Evolutionary conservation across 225 moss, liverwort and hornwort species (phyloP).

Genomic region (Antitrichia curtipendula): DNA sequence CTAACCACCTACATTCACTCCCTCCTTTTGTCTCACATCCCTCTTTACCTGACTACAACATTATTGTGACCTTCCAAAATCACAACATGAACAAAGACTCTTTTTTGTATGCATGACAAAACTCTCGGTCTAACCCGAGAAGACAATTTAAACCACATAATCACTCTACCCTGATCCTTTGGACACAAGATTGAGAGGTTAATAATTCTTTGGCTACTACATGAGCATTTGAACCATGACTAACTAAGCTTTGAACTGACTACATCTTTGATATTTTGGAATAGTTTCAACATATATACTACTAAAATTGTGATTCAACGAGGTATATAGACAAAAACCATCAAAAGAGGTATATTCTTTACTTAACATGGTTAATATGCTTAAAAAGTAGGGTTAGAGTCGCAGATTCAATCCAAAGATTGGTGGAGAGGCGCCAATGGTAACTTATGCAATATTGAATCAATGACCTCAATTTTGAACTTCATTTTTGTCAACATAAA

Average conservation of each 20-base stretch:
- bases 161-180: not conserved
- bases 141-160: not conserved
- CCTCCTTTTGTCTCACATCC: not conserved
- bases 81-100: no score
- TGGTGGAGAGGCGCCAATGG: not conserved
- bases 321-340: no score
- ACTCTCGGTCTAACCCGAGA: accelerated
- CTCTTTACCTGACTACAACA: not conserved
- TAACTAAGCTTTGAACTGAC: not conserved
- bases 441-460: not conserved
- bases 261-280: not conserved
- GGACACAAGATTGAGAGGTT: not conserved
- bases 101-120: not conserved
- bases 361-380: not conserved
- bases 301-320: not conserved
- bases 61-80: not conserved
- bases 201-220: not conserved
- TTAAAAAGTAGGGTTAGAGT: not conserved
- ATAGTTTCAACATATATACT: not conserved
- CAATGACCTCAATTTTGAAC: accelerated
- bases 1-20: not conserved
- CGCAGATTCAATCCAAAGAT: not conserved
- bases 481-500: not conserved
- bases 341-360: no score
- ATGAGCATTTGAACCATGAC: accelerated